Percentiles rank a stretch among this genome's conserved stretches.
Evolutionary conservation across 331 rosid genomes (phyloP).

Genomic region (Acacia pycnantha): DNA sequence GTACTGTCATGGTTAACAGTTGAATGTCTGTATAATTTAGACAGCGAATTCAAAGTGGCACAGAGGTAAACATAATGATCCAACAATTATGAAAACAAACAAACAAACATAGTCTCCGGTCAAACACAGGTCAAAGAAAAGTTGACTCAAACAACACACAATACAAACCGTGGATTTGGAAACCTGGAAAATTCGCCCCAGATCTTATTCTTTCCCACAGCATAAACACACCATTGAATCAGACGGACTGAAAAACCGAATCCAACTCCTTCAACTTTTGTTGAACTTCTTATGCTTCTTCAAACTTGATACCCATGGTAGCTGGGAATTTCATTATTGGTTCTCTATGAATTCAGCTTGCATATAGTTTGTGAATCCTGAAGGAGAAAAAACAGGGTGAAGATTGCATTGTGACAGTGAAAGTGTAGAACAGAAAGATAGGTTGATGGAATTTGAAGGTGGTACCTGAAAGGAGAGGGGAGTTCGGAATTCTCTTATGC

Average conservation of each 20-base stretch:
- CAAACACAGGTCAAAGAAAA: neutral
- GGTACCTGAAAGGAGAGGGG: slow-evolving; percentile 37
- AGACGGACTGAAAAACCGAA: slow-evolving; percentile 30
- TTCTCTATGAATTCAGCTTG: neutral
- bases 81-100: slow-evolving; percentile 27
- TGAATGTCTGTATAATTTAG: neutral
- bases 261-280: slow-evolving; percentile 26
- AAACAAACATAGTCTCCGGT: neutral
- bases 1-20: neutral
- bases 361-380: slow-evolving; percentile 22
- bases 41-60: neutral
- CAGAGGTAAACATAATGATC: neutral
- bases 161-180: slow-evolving; percentile 46
- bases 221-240: slow-evolving; percentile 48
- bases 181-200: slow-evolving; percentile 56
- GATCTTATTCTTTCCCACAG: slow-evolving; percentile 56
- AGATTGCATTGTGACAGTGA: neutral
- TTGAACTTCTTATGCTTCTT: neutral
- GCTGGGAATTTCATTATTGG: neutral
- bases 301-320: neutral
- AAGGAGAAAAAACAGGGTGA: neutral
- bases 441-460: slow-evolving; percentile 24
- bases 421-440: slow-evolving; percentile 8
- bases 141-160: slow-evolving; percentile 22
- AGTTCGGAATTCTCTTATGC: neutral